Base-by-base conservation (phyloP, 1,139 yeast species). In the Magnusiomyces ingens region DNA sequence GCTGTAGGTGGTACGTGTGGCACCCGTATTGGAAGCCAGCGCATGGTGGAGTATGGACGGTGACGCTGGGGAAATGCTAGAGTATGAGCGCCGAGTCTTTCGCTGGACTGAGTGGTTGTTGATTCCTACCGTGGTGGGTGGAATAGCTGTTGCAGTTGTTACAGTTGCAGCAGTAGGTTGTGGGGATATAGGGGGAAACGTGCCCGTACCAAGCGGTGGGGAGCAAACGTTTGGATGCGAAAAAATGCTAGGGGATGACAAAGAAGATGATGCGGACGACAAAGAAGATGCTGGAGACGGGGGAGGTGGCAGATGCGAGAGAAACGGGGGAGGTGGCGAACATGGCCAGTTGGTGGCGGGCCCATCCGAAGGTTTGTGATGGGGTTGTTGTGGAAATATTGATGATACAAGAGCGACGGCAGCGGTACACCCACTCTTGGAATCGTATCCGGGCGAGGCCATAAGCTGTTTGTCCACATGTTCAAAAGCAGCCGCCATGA, bases 391-490 rank as follows among this genome's bases (percentile, higher is more conserved):
- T 19, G 13, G 43, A 35, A 10, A 22, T 22, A 18, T 8, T 18
- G 52, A 41, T 37, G 57, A 50, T 17, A 61, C 42, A 47, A 59
- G 59, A 2, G 55, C 63, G n/a, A 63, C 51, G 18, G 64, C 57
- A 21, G 62, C 65, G 5, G 62, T 60, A 18, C 57, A 50, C 8
- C 64, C 64, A 29, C 61, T 57, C 13, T 53, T 49, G 35, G 54
- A 59, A 19, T 41, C 45, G 11, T 52, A 38, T 29, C 21, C 19
- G 19, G 49, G 43, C 17, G 38, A 37, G 10, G 49, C 17, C 10
- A 29, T 2, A 17, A 58, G 53, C 12, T 37, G 45, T 26, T 43
- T 29, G 48, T 62, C 62, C 1, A 59, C 59, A 18, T 57, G 62
- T 12, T 62, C 59, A 51, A 62, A 62, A 5, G 64, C 60, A 11